phyloP scores from a whole-genome alignment of 1,139 yeast species.

The Yarrowia galli region DNA sequence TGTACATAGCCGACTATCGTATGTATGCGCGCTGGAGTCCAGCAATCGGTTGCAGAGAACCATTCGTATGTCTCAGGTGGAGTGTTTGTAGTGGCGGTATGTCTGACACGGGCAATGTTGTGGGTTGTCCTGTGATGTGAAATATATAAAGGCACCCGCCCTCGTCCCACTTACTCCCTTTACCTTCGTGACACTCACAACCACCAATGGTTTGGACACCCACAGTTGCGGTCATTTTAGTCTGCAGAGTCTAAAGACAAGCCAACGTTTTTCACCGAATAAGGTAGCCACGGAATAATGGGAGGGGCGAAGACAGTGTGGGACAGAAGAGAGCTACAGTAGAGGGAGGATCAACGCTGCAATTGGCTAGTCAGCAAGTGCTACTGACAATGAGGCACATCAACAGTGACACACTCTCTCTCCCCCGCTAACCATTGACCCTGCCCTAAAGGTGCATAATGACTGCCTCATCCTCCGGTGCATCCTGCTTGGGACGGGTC shows the following conservation, averaged over 20 bases:
- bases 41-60: constrained; percentile 4
- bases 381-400: not conserved
- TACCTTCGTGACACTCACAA: too few relatives aligned
- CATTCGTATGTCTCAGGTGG: constrained; percentile 2
- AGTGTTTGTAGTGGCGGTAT: too few relatives aligned
- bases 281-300: constrained; percentile 22
- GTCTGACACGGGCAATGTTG: not conserved
- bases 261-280: constrained; percentile 16
- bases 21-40: constrained; percentile 18
- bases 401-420: too few relatives aligned
- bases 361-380: too few relatives aligned
- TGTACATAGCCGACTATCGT: constrained; percentile 32
- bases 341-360: too few relatives aligned
- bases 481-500: not conserved
- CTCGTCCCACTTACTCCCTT: too few relatives aligned
- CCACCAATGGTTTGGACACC: too few relatives aligned
- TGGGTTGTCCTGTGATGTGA: not conserved
- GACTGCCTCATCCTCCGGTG: not conserved
- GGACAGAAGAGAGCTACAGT: not conserved
- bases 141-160: too few relatives aligned
- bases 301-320: not conserved
- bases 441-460: too few relatives aligned
- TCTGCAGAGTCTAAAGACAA: constrained; percentile 24
- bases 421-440: too few relatives aligned
- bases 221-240: constrained; percentile 17